Conservation (phyloP, 345 rosid genomes). For the Melaleuca alternifolia region DNA sequence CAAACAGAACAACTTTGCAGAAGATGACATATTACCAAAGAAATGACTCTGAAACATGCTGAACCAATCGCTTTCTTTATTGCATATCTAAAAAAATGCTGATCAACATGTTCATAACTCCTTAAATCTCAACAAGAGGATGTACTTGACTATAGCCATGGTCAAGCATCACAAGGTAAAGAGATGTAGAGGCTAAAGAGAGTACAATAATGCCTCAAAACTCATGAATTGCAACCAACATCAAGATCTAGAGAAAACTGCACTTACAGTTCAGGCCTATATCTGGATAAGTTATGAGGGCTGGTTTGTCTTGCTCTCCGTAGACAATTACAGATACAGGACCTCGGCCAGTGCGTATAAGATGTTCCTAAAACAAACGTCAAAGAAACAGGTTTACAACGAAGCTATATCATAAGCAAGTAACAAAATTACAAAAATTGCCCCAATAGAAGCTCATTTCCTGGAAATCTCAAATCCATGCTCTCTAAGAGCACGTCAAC, state of each 20-base stretch:
- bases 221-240: not conserved
- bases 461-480: not conserved
- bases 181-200: not conserved
- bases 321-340: constrained; percentile 75
- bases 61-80: not conserved
- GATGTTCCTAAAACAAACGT: constrained; percentile 52
- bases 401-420: not conserved
- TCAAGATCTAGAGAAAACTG: not conserved
- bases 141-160: not conserved
- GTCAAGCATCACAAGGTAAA: not conserved
- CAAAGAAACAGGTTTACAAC: not conserved
- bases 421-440: not conserved
- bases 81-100: not conserved
- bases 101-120: not conserved
- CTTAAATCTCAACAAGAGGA: not conserved
- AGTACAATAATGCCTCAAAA: not conserved
- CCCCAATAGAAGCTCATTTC: not conserved
- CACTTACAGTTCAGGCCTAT: constrained; percentile 71
- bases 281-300: constrained; percentile 84
- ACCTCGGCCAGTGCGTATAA: constrained; percentile 59
- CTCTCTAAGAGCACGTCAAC: not conserved
- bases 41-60: not conserved
- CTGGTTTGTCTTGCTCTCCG: constrained; percentile 83
- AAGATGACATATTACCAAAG: not conserved
- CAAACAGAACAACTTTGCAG: not conserved